Evolutionary conservation across 768 basidiomycete genomes (phyloP).

Genomic region (Lactarius hengduanensis): DNA sequence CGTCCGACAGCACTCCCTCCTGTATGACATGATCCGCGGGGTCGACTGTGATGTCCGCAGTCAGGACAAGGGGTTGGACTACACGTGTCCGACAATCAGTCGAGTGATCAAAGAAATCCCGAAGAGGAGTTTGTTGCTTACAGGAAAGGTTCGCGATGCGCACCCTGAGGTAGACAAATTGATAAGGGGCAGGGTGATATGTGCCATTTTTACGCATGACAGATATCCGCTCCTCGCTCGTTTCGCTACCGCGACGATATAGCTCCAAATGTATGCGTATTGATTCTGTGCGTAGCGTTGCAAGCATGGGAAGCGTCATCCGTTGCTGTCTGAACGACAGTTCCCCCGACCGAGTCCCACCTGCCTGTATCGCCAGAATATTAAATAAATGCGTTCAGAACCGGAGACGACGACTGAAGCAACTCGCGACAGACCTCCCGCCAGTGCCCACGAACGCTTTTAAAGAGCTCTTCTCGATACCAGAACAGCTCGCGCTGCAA

Average conservation of each 20-base stretch:
- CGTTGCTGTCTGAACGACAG: conserved; percentile 76
- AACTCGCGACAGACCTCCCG: conserved; percentile 60
- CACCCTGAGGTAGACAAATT: conserved; percentile 60
- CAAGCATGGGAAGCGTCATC: conserved; percentile 77
- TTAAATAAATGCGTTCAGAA: neutral
- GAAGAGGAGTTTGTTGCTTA: conserved; percentile 40
- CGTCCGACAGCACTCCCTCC: conserved; percentile 62
- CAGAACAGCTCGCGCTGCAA: conserved; percentile 85
- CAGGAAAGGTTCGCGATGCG: conserved; percentile 64
- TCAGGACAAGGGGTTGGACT: conserved; percentile 56
- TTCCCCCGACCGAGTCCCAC: conserved; percentile 71
- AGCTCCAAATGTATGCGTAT: conserved; percentile 52
- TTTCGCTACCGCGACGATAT: conserved; percentile 26
- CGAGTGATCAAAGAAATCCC: neutral
- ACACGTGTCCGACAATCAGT: conserved; percentile 14
- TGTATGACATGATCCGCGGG: conserved; percentile 65
- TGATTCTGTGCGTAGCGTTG: conserved; percentile 67
- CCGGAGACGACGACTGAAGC: neutral
- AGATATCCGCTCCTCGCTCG: conserved; percentile 9
- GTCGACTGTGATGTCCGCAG: conserved; percentile 52
- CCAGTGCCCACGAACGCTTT: conserved; percentile 70
- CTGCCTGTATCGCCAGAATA: conserved; percentile 50
- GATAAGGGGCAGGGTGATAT: conserved; percentile 53
- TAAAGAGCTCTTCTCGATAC: conserved; percentile 89
- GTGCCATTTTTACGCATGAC: conserved; percentile 41